Evolutionary conservation across 2,329 filamentous ascomycete genomes (phyloP).

Genomic region (Coniochaeta pulveracea): DNA sequence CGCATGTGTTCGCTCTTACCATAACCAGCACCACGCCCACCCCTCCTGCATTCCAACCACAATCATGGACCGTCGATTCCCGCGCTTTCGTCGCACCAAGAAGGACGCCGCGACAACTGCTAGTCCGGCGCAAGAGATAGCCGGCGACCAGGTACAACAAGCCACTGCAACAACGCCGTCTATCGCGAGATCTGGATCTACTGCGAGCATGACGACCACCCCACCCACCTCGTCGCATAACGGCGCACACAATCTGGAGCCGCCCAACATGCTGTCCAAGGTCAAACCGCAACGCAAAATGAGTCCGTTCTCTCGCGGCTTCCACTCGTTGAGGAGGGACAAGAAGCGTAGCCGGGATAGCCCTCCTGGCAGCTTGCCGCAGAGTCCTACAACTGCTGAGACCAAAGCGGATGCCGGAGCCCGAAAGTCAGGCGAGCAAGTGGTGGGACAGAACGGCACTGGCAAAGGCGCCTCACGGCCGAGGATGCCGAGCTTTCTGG

Average conservation of each 20-base stretch:
- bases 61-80: constrained; percentile 17
- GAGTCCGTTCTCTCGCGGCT: constrained; percentile 17
- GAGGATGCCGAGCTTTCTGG: constrained; percentile 37
- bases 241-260: constrained; percentile 3
- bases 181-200: constrained; percentile 1
- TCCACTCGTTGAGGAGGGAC: constrained; percentile 15
- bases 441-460: background rate
- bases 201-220: constrained; percentile 5
- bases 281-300: constrained; percentile 10
- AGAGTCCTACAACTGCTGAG: constrained; percentile 5
- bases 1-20: no score
- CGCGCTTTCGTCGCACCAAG: constrained; percentile 19
- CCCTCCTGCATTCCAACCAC: no score
- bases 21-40: no score
- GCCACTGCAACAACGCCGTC: constrained; percentile 7
- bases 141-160: background rate
- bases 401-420: background rate
- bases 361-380: constrained; percentile 15
- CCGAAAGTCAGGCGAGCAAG: background rate
- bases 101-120: constrained; percentile 10
- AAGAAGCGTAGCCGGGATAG: constrained; percentile 18
- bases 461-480: background rate
- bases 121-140: background rate
- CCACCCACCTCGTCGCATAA: constrained; percentile 4
- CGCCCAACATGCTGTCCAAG: constrained; percentile 7